These are phyloP conservation scores for Russula lepida DNA, from an alignment of 768 basidiomycete genomes.

Conservation along the genomic window DNA sequence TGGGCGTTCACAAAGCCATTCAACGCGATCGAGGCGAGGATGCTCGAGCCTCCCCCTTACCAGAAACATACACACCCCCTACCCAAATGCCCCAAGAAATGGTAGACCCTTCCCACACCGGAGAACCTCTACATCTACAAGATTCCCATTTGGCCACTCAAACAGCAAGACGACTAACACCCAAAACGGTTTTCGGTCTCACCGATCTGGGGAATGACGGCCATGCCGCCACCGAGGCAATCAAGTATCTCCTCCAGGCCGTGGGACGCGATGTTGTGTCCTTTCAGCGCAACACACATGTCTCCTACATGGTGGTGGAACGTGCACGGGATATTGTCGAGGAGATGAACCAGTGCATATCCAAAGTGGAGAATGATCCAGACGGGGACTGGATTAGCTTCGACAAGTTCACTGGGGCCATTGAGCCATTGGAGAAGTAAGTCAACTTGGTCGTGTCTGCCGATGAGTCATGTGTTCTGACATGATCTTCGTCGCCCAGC, in stretches of 20 bases:
- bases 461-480: not conserved
- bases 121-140: too few species aligned
- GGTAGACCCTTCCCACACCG: too few species aligned
- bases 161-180: too few species aligned
- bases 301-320: conserved; percentile 19
- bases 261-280: conserved; percentile 15
- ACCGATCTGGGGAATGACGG: not conserved
- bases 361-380: conserved; percentile 5
- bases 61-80: too few species aligned
- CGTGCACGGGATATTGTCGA: conserved; percentile 18
- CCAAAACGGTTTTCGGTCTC: not conserved
- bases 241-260: conserved; percentile 17
- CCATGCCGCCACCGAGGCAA: conserved; percentile 15
- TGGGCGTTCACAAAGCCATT: too few species aligned
- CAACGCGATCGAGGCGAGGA: too few species aligned
- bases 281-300: conserved; percentile 20
- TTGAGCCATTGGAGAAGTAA: conserved; percentile 22
- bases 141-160: too few species aligned
- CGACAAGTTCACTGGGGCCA: conserved; percentile 18
- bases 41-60: too few species aligned
- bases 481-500: not conserved
- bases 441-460: not conserved
- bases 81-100: too few species aligned
- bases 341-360: conserved; percentile 15
- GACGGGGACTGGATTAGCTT: conserved; percentile 16